Conservation (phyloP, 23 red algal species). For the Gracilaria domingensis region DNA sequence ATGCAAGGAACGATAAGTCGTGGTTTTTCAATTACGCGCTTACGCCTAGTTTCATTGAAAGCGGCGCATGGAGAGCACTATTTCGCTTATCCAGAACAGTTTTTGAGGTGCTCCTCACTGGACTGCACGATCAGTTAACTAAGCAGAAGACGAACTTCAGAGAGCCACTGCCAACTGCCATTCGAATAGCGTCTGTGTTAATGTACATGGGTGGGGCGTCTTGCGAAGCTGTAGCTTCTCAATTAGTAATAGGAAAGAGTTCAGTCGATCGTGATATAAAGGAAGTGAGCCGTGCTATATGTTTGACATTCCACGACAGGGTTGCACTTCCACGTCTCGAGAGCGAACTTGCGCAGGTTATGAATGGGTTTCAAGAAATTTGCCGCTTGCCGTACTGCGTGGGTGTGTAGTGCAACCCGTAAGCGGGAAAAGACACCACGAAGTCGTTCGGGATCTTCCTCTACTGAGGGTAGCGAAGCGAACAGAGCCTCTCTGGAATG, state of each 20-base stretch:
- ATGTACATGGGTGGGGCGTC: conserved; percentile 33
- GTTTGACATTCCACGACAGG: background rate
- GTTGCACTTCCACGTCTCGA: background rate
- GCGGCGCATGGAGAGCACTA: background rate
- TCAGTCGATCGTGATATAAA: background rate
- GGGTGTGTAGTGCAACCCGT: too few species aligned
- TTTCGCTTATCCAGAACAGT: background rate
- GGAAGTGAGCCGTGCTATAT: background rate
- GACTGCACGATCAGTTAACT: background rate
- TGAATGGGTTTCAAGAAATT: conserved; percentile 44
- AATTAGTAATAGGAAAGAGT: conserved; percentile 29
- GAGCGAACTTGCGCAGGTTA: background rate
- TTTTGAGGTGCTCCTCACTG: background rate
- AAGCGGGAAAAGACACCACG: too few species aligned
- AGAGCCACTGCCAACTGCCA: background rate
- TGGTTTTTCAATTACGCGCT: conserved; percentile 7
- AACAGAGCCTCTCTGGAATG: too few species aligned
- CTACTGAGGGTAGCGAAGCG: too few species aligned
- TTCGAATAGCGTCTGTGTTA: background rate
- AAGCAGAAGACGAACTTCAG: conserved; percentile 2
- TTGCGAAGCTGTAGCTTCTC: background rate
- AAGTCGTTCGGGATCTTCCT: too few species aligned
- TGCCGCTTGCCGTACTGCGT: conserved; percentile 25
- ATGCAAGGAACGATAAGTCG: background rate
- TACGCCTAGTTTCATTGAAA: background rate